phyloP scores from a whole-genome alignment of 176 grass and related monocot genomes.

The Triticum aestivum region DNA sequence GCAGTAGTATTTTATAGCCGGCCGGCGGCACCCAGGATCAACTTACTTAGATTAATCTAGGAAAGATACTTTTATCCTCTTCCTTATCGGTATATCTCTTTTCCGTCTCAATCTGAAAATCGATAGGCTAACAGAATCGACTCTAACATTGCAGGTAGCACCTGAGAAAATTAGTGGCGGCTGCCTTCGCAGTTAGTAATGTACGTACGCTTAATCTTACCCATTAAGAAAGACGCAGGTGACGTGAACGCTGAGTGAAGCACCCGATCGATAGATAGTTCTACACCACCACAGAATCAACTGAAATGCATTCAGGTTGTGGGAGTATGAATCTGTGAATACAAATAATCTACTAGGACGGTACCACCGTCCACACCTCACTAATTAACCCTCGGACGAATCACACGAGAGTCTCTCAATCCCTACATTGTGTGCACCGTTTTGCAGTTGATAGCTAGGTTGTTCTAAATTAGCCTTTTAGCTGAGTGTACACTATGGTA shows the following conservation, averaged over 20 bases:
- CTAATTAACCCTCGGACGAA: background rate
- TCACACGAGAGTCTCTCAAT: background rate
- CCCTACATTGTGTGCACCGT: background rate
- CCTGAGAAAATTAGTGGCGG: background rate
- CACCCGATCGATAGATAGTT: background rate
- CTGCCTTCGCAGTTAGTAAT: background rate
- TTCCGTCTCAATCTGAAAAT: background rate
- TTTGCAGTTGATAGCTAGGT: constrained; percentile 4
- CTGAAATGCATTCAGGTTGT: too few species aligned
- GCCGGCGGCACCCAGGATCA: background rate
- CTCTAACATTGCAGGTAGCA: background rate
- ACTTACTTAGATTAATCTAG: background rate
- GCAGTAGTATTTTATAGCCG: background rate
- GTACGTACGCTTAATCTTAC: background rate
- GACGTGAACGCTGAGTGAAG: background rate
- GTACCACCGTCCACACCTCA: background rate
- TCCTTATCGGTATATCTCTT: constrained; percentile 23
- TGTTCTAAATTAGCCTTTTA: background rate
- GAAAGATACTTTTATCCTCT: background rate
- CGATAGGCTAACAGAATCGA: constrained; percentile 14
- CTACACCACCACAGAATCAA: too few species aligned
- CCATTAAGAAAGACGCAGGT: background rate
- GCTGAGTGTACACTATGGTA: too few species aligned
- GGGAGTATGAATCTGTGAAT: too few species aligned
- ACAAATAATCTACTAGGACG: background rate